Evolutionary conservation across 148 eudicot species (phyloP).

Genomic region (Heliosperma pusillum): DNA sequence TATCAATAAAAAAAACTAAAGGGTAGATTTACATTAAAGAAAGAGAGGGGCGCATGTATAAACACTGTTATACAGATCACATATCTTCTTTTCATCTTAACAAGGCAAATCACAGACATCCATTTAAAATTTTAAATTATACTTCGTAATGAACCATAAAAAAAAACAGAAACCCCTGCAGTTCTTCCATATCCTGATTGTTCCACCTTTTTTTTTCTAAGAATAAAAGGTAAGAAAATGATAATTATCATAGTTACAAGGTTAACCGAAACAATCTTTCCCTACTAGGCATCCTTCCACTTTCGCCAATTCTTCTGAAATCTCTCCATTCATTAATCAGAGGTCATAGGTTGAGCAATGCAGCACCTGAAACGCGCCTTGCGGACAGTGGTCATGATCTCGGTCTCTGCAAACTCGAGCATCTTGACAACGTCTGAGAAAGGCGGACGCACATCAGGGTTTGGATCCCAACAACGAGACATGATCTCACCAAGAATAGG

Average conservation of each 20-base stretch:
- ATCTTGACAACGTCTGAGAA: constrained; percentile 70
- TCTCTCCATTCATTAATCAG: constrained; percentile 44
- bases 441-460: constrained; percentile 77
- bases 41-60: constrained; percentile 25
- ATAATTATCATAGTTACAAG: no score
- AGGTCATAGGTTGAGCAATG: constrained; percentile 81
- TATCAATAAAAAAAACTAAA: constrained; percentile 10
- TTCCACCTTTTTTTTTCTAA: constrained; percentile 4
- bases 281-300: no score
- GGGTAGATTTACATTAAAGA: constrained; percentile 6
- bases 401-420: constrained; percentile 83
- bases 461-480: constrained; percentile 87
- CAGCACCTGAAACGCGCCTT: constrained; percentile 99
- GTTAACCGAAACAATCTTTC: no score
- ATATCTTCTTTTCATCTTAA: constrained; percentile 26
- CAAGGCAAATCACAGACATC: background rate
- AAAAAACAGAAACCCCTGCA: constrained; percentile 17
- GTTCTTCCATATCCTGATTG: no score
- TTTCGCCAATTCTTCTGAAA: background rate
- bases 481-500: constrained; percentile 77
- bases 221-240: no score
- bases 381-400: constrained; percentile 72
- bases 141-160: background rate
- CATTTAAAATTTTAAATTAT: background rate
- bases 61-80: constrained; percentile 39